phyloP scores from a whole-genome alignment of 2,329 filamentous ascomycete species.

The Colletotrichum filicis region DNA sequence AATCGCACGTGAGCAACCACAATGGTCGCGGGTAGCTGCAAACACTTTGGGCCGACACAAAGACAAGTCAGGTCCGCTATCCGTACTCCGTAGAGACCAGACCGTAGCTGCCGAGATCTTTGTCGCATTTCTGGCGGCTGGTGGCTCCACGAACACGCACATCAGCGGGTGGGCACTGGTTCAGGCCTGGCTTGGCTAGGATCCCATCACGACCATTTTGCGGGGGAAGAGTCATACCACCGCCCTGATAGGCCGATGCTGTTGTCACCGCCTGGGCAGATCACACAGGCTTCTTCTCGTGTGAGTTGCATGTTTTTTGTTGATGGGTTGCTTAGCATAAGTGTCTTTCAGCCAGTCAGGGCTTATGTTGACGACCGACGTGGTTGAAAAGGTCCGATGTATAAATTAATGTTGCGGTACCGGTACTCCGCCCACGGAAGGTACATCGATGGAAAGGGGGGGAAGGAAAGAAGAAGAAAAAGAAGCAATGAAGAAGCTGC shows the following conservation, averaged over 20 bases:
- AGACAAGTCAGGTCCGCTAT: not conserved
- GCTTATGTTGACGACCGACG: not conserved
- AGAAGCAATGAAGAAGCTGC: slow-evolving; percentile 19
- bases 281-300: slow-evolving; percentile 15
- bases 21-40: not conserved
- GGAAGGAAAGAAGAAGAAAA: not conserved
- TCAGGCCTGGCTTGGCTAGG: slow-evolving; percentile 28
- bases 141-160: slow-evolving; percentile 33
- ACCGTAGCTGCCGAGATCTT: slow-evolving; percentile 24
- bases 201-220: slow-evolving; percentile 31
- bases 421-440: not conserved
- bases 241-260: slow-evolving; percentile 24
- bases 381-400: not conserved
- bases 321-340: not conserved
- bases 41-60: not conserved
- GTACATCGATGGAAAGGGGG: not conserved
- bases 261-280: slow-evolving; percentile 23
- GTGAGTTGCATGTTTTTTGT: slow-evolving; percentile 10
- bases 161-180: slow-evolving; percentile 31
- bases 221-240: slow-evolving; percentile 33
- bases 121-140: slow-evolving; percentile 17
- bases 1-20: not conserved
- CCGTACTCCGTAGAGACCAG: not conserved
- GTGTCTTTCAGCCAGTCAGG: not conserved
- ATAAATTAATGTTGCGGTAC: not conserved